A percentile compares a stretch with the other conserved stretches of the same genome.
Conservation (phyloP, 2,329 filamentous ascomycete species). For the Phaeoacremonium minimum region DNA sequence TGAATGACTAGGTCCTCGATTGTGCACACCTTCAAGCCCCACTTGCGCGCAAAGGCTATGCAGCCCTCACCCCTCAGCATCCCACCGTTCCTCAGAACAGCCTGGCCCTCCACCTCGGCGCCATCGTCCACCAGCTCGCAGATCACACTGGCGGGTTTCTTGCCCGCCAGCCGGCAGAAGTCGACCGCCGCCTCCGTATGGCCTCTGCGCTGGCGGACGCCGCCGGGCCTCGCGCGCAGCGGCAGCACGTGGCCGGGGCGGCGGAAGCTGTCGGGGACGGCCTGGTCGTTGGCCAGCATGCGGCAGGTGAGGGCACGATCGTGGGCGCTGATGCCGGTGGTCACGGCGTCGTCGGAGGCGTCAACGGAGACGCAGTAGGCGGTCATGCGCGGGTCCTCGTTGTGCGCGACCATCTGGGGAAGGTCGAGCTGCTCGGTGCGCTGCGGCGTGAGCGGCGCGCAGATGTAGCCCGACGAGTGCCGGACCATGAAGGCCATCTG, state of each 20-base stretch:
- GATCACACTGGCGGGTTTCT: slow-evolving; percentile 74
- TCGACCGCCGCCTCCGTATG: slow-evolving; percentile 95
- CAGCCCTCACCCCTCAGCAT: slow-evolving; percentile 93
- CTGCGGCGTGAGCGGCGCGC: slow-evolving; percentile 71
- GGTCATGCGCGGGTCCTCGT: slow-evolving; percentile 81
- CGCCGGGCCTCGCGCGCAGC: slow-evolving; percentile 72
- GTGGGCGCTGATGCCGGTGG: slow-evolving; percentile 85
- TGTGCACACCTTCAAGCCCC: slow-evolving; percentile 89
- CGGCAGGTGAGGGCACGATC: slow-evolving; percentile 82
- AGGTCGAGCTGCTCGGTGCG: slow-evolving; percentile 70
- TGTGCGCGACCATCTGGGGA: slow-evolving; percentile 77
- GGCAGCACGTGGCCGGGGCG: slow-evolving; percentile 90
- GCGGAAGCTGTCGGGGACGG: slow-evolving; percentile 60
- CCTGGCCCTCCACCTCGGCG: slow-evolving; percentile 62
- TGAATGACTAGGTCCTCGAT: slow-evolving; percentile 86
- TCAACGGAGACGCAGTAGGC: slow-evolving; percentile 93
- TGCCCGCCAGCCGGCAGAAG: slow-evolving; percentile 81
- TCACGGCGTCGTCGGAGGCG: slow-evolving; percentile 65
- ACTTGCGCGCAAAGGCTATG: slow-evolving; percentile 80
- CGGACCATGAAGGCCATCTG: slow-evolving; percentile 97
- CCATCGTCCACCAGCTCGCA: slow-evolving; percentile 90
- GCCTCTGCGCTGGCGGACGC: slow-evolving; percentile 73
- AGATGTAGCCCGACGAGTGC: slow-evolving; percentile 86
- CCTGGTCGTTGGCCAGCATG: slow-evolving; percentile 64
- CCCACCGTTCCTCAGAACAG: slow-evolving; percentile 62